Conservation (phyloP, 1,284 basidiomycete species). For the Fomitiporia mediterranea region DNA sequence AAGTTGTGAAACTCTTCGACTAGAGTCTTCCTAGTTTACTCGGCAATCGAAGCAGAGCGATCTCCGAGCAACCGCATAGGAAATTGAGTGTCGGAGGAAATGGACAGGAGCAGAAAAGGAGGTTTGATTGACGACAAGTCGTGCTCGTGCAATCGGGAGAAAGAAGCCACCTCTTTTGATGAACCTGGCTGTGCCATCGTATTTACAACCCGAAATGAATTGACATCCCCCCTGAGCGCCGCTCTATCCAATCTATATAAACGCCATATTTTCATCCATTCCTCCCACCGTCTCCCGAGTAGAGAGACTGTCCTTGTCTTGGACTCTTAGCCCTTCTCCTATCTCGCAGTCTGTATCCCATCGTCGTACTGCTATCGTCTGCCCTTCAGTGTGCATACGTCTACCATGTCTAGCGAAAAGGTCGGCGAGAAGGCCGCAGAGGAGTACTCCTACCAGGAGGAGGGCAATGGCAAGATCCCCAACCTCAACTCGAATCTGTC, state of each 20-base stretch:
- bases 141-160: neutral
- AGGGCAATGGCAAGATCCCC: neutral
- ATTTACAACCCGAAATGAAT: neutral
- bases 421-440: neutral
- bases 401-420: neutral
- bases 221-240: neutral
- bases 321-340: neutral
- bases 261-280: neutral
- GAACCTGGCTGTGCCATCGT: slow-evolving; percentile 1
- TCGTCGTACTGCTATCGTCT: neutral
- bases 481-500: slow-evolving; percentile 5
- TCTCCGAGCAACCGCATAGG: too few species aligned
- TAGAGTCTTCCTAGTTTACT: too few species aligned
- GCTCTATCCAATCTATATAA: neutral
- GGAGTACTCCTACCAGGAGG: neutral
- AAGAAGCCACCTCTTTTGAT: slow-evolving; percentile 5
- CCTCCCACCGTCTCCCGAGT: neutral
- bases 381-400: neutral
- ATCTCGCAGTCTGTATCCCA: neutral
- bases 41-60: too few species aligned
- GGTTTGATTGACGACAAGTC: neutral
- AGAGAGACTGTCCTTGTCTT: neutral
- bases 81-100: too few species aligned
- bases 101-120: neutral
- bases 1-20: too few species aligned